phyloP scores from a whole-genome alignment of 768 basidiomycete genomes.

The Podaxis sp. region DNA sequence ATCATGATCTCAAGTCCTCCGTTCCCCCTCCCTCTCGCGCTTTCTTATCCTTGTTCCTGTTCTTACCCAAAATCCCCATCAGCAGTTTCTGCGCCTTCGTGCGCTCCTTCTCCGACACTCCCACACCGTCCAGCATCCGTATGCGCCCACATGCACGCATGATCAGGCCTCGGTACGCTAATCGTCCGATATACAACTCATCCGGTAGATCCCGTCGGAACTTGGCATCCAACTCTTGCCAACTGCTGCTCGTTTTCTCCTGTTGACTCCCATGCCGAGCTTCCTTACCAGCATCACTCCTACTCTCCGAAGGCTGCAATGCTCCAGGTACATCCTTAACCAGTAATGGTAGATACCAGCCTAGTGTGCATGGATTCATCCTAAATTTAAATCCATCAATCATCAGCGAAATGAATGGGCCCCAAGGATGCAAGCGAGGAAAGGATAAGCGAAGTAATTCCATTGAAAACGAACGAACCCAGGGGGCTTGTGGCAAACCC shows the following conservation, averaged over 20 bases:
- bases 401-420: slow-evolving; percentile 12
- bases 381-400: slow-evolving; percentile 26
- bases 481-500: slow-evolving; percentile 9
- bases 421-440: not conserved
- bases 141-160: slow-evolving; percentile 74
- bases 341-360: slow-evolving; percentile 91
- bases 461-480: slow-evolving; percentile 6
- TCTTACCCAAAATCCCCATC: slow-evolving; percentile 45
- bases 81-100: slow-evolving; percentile 76
- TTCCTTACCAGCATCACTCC: not conserved
- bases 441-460: not conserved
- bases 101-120: slow-evolving; percentile 81
- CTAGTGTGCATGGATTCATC: slow-evolving; percentile 97
- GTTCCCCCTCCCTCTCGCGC: slow-evolving; percentile 7
- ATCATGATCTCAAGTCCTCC: slow-evolving; percentile 18
- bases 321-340: slow-evolving; percentile 68
- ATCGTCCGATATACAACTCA: slow-evolving; percentile 79
- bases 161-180: slow-evolving; percentile 87
- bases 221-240: slow-evolving; percentile 79
- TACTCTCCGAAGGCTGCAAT: slow-evolving; percentile 56
- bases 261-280: slow-evolving; percentile 10
- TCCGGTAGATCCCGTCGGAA: slow-evolving; percentile 92
- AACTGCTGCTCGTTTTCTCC: slow-evolving; percentile 35
- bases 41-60: slow-evolving; percentile 27
- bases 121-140: slow-evolving; percentile 82